These are phyloP conservation scores for Verbena officinalis DNA, from an alignment of 257 asterid genomes.

Conservation along the genomic window DNA sequence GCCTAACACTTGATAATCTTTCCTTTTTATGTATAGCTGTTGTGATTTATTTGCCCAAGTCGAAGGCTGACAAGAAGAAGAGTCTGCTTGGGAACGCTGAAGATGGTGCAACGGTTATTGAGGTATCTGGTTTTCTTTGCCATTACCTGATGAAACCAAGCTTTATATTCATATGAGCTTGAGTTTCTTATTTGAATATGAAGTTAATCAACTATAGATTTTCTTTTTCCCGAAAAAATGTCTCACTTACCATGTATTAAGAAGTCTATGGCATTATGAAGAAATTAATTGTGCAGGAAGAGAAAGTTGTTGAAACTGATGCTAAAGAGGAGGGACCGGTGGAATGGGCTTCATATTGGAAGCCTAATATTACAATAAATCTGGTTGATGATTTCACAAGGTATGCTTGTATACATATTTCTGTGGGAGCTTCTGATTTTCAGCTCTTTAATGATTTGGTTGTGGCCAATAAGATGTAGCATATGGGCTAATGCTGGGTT, in stretches of 20 bases:
- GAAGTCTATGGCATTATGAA: slow-evolving; percentile 18
- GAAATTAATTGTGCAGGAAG: slow-evolving; percentile 48
- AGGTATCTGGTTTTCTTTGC: slow-evolving; percentile 39
- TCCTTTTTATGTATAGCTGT: slow-evolving; percentile 54
- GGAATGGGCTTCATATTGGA: slow-evolving; percentile 94
- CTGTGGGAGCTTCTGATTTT: not conserved
- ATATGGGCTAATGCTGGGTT: slow-evolving; percentile 23
- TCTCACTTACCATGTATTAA: too few species aligned
- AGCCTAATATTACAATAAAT: slow-evolving; percentile 88
- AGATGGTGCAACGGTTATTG: slow-evolving; percentile 44
- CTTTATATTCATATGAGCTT: slow-evolving; percentile 10
- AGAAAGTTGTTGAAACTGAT: slow-evolving; percentile 54
- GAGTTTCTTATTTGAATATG: slow-evolving; percentile 1
- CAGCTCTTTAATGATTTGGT: slow-evolving; percentile 26
- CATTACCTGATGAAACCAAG: slow-evolving; percentile 15
- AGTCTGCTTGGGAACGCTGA: slow-evolving; percentile 69
- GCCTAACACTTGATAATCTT: slow-evolving; percentile 22
- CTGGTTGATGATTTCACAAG: slow-evolving; percentile 94
- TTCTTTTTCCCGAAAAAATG: too few species aligned
- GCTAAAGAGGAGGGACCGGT: slow-evolving; percentile 61
- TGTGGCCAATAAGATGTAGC: slow-evolving; percentile 6
- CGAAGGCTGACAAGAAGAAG: slow-evolving; percentile 78
- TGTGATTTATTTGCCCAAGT: slow-evolving; percentile 78
- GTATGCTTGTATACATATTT: slow-evolving; percentile 39
- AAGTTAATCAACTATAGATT: slow-evolving; percentile 11